Evolutionary conservation across 2,329 filamentous ascomycete genomes (phyloP), one percentile per base, ranked within the genome.

Genomic region (Paecilomyces fulvus): DNA sequence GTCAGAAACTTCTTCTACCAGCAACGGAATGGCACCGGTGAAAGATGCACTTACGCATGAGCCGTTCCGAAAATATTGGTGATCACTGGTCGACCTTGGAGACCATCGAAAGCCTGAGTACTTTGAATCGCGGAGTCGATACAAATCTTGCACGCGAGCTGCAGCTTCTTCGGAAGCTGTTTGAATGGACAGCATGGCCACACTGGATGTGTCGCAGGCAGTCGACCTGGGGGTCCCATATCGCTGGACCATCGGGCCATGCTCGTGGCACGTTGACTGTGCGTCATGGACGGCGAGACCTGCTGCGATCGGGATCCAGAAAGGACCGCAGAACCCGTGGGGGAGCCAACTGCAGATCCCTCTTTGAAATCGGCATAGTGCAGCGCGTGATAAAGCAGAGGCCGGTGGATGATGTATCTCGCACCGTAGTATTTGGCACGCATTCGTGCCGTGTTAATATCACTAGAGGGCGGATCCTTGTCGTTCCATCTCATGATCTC

Each of bases 21-120:
- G 46, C 48, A 30, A 54, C 10, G 46, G 51, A 51, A 51, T 28
- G 20, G 11, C 17, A 55, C 51, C 12, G 30, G 23, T 33, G 11
- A 58, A 30, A 37, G 1, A 33, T 43, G n/a, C n/a, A 84, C 90
- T 83, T 88, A 95, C 89, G 92, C 92, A 79, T 96, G 92, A 60
- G 91, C 88, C 17, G 92, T 97, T 54, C 92, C 92, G 73, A 96
- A 95, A 23, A 96, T 86, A 65, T 96, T 97, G n/a, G 92, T 97
- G 55, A 97, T 86, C 53, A 96, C 87, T 8, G 89, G 83, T 30
- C 90, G 83, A 59, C 82, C 75, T 25, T 70, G 73, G 14, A 82
- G 77, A 1, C 79, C 79, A 68, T 88, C 83, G 68, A 97, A 95
- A 0, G 91, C 90, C 55, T 84, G 82, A 0, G 92, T 97, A 70